Base-by-base conservation (phyloP, 176 grass and related monocot genomes). In the Puccinellia tenuiflora region DNA sequence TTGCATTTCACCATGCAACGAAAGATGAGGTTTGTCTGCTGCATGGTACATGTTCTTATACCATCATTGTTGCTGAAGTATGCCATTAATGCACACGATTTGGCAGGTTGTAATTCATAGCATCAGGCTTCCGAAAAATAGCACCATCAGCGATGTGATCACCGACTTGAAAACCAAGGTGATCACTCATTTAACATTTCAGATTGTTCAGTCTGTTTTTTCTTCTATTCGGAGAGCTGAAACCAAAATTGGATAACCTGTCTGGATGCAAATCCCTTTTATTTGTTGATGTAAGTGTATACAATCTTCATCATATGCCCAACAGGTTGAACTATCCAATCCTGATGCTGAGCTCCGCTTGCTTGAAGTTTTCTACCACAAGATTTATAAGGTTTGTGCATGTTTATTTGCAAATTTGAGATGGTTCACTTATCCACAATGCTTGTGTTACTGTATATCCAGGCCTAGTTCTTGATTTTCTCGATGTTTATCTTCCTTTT, bases 321-420 rank as follows among this genome's bases (percentile, higher is more conserved):
- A 75, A 79, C 86, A 98, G 95, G 95, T 98, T 79, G 95, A 98
- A 73, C 88, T 98, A 34, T 98, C 95, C 54, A 92, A 91, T 88
- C 90, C 95, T 73, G 79, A 95, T 51, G 86, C 86, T 46, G 95
- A 98, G 84, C 92, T 98, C 26, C 90, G 95, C 25, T 92, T 98
- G 85, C 92, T 98, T 82, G 92, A 98, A 82, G 95, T 98, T 51
- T 95, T 98, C 63, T 98, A 98, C 82, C 95, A 95, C 85, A 95
- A 98, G 71, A 98, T 98, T 79, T 98, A 98, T 60, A 98, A 94
- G 92, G 95, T 98, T 48, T 11, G 62, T 86, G 74, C 17, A 13
- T 75, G 18, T 65, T 57, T 34, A 50, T 59, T 48, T 85, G 48
- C 31, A 65, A 50, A 75, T 68, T 68, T 75, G 55, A 20, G 12